Evolutionary conservation across 116 monocot genomes (phyloP), one percentile per base, ranked within the genome.

Genomic region (Dioscorea cayenensis): DNA sequence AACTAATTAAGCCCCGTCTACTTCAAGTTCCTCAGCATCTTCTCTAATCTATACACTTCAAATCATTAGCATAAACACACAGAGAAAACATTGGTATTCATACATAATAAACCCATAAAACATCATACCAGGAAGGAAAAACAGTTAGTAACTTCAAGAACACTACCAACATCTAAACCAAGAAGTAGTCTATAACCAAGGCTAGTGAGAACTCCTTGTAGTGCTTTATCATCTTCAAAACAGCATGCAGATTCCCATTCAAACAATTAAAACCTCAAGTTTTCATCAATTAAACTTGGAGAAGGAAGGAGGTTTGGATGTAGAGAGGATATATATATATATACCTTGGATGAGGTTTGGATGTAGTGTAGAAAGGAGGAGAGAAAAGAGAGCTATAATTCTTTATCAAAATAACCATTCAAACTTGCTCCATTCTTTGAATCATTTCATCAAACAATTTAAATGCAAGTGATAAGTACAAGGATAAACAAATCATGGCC

Each of bases 81-180:
- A 25, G 1, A 25, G 25, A 25, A 70, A 64, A 73, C 51, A 52
- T 51, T 5, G 27, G 1, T 25, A 14, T 51, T 17, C 12, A 25
- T 50, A 23, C 18, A 25, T 23, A 10, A 69, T n/a, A 29, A 37
- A 35, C 2, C 28, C 48, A 7, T 13, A 67, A 21, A 5, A 49
- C n/a, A 4, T 6, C 83, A 63, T 86, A 95, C 95, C 43, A 92
- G 95, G 69, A 96, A 96, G 64, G 95, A 92, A 77, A 96, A 92
- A 66, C 96, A 17, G 92, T n/a, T n/a, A n/a, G n/a, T 92, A 37
- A 96, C 86, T 86, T 96, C 96, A 73, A 92, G 90, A 49, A 92
- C 90, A 64, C 96, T 92, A 12, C 96, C 96, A 77, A 96, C 96
- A 83, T 96, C 96, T 66, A 96, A 77, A 62, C 96, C 96, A 72